Conservation (phyloP, 345 rosid genomes). For the Eucalyptus shirleyi region DNA sequence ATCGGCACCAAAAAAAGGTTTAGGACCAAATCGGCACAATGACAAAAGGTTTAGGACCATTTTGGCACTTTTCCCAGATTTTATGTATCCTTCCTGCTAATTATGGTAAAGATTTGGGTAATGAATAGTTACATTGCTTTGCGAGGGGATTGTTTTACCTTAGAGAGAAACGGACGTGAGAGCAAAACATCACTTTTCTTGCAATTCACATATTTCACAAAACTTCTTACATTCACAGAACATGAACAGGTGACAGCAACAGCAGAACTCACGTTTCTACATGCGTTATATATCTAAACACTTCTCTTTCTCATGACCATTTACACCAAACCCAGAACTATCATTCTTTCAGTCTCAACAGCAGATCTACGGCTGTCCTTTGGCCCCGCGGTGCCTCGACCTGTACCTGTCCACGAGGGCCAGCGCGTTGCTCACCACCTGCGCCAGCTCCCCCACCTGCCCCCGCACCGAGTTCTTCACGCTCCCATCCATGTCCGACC, state of each 20-base stretch:
- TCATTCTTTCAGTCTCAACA: background rate
- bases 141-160: background rate
- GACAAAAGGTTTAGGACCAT: too few relatives aligned
- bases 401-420: conserved; percentile 20
- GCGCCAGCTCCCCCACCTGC: conserved; percentile 6
- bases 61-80: too few relatives aligned
- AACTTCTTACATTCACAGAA: background rate
- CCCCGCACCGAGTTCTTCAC: conserved; percentile 3
- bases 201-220: background rate
- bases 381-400: background rate
- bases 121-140: background rate
- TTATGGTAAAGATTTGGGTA: background rate
- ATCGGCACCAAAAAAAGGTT: too few relatives aligned
- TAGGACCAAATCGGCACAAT: too few relatives aligned
- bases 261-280: background rate
- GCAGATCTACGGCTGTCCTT: background rate
- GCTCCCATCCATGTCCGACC: background rate
- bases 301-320: background rate
- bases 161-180: background rate
- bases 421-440: conserved; percentile 27
- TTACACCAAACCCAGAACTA: background rate
- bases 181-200: background rate
- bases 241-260: background rate
- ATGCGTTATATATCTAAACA: background rate
- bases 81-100: background rate